These are phyloP conservation scores for Cicer chorassanicum DNA, from an alignment of 306 rosid genomes.

Conservation along the genomic window DNA sequence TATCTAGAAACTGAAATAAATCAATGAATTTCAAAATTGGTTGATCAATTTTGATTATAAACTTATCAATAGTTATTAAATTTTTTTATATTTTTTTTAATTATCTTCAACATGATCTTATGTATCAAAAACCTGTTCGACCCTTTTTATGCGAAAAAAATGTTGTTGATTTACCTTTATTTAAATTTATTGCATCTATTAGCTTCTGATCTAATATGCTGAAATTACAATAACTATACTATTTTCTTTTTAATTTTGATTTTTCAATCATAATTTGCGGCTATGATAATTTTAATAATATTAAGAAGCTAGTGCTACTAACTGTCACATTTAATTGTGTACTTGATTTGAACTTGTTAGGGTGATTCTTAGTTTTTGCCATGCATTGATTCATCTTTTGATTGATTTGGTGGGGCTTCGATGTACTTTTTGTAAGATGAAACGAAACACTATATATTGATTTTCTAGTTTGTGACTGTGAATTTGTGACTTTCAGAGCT, in stretches of 20 bases:
- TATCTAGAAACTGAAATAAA: neutral
- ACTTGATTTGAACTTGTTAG: constrained; percentile 15
- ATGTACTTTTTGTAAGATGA: constrained; percentile 9
- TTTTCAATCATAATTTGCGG: constrained; percentile 16
- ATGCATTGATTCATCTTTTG: constrained; percentile 3
- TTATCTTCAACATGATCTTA: neutral
- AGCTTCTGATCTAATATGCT: constrained; percentile 19
- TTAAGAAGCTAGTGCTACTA: constrained; percentile 11
- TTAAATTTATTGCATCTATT: constrained; percentile 10
- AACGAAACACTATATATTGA: neutral
- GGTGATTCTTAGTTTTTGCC: constrained; percentile 17
- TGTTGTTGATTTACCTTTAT: constrained; percentile 9
- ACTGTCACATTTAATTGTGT: neutral
- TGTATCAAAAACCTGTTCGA: too few species aligned
- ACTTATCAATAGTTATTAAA: neutral
- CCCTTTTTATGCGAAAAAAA: too few species aligned
- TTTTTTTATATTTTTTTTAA: neutral
- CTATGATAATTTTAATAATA: constrained; percentile 8
- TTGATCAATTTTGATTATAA: constrained; percentile 30
- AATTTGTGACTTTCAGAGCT: constrained; percentile 66
- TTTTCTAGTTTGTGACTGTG: constrained; percentile 15
- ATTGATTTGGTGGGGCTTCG: neutral
- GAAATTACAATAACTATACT: constrained; percentile 9
- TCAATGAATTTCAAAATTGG: neutral
- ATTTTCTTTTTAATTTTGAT: constrained; percentile 18